Evolutionary conservation across 768 basidiomycete species (phyloP), one percentile per base, ranked within the genome.

Genomic region (Pleurotus salmoneostramineus): DNA sequence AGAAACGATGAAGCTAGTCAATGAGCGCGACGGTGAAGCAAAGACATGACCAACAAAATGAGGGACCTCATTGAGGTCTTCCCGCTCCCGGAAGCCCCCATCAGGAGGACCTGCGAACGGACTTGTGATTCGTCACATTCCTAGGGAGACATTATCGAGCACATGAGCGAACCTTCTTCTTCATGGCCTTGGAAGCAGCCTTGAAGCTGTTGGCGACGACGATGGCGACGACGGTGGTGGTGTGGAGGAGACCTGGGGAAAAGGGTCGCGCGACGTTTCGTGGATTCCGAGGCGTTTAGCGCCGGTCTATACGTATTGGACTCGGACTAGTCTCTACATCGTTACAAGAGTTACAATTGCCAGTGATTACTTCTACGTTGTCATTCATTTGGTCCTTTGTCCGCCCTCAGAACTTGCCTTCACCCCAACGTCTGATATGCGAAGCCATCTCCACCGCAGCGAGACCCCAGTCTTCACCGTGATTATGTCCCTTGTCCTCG

Each of bases 31-130:
- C 57, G 44, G 45, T 40, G 50, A 52, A 46, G 60, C 55, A 46
- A 51, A 40, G 27, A 27, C 14, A 17, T 8, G 50, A 76, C 92
- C 76, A 74, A 95, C 94, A 99, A 99, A 68, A 99, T 98, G 72
- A 99, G 89, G 31, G 95, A 95, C 56, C 97, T 85, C 97, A 99
- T 99, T 4, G 96, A 98, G 8, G 96, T 98, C 79, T 93, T 93
- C 57, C 91, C 91, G 66, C 91, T 93, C 62, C 92, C 93, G 17
- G 91, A 93, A 66, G 95, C 94, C 63, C 97, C 97, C 97, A 99
- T 99, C 60, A 98, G 80, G 64, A 99, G 85, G 47, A 98, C 94
- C 95, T 98, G 58, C 31, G 37, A 43, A 55, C 15, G 56, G n/a
- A 46, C 49, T 44, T 33, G 36, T 32, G 43, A 21, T 27, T 35